A percentile compares a stretch with the other conserved stretches of the same genome.
These are phyloP conservation scores for Epichloe coenophiala DNA, from an alignment of 2,329 filamentous ascomycete species.

Conservation along the genomic window DNA sequence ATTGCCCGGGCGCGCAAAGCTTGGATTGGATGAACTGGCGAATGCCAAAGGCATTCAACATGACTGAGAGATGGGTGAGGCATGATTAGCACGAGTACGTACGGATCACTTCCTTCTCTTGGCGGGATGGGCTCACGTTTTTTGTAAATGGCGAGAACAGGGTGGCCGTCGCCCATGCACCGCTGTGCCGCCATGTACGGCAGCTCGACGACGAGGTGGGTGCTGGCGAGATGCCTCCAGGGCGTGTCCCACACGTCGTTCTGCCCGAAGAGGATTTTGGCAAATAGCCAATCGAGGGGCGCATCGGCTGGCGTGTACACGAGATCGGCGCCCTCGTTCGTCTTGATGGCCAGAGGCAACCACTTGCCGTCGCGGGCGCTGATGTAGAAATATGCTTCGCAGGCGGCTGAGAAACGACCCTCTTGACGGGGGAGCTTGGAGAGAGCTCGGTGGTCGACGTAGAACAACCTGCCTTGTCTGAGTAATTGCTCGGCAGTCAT, in stretches of 20 bases:
- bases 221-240: slow-evolving; percentile 28
- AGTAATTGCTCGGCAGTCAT: slow-evolving; percentile 20
- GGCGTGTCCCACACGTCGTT: slow-evolving; percentile 33
- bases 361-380: slow-evolving; percentile 24
- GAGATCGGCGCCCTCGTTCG: slow-evolving; percentile 22
- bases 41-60: neutral
- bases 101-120: neutral
- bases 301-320: slow-evolving; percentile 33
- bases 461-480: slow-evolving; percentile 25
- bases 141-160: slow-evolving; percentile 25
- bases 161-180: slow-evolving; percentile 31
- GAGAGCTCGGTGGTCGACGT: slow-evolving; percentile 28
- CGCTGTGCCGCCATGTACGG: slow-evolving; percentile 30
- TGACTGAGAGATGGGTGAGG: neutral
- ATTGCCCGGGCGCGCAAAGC: neutral
- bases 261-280: slow-evolving; percentile 34
- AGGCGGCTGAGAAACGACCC: slow-evolving; percentile 25
- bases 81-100: too few species aligned
- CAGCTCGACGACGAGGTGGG: slow-evolving; percentile 29
- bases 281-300: slow-evolving; percentile 33
- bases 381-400: slow-evolving; percentile 34
- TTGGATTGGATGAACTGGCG: neutral
- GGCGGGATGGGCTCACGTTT: slow-evolving; percentile 1
- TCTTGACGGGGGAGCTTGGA: slow-evolving; percentile 9
- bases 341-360: slow-evolving; percentile 33